Percentiles rank a stretch among this genome's conserved stretches.
These are phyloP conservation scores for Termitomyces sp. DNA, from an alignment of 768 basidiomycete species.

Conservation along the genomic window DNA sequence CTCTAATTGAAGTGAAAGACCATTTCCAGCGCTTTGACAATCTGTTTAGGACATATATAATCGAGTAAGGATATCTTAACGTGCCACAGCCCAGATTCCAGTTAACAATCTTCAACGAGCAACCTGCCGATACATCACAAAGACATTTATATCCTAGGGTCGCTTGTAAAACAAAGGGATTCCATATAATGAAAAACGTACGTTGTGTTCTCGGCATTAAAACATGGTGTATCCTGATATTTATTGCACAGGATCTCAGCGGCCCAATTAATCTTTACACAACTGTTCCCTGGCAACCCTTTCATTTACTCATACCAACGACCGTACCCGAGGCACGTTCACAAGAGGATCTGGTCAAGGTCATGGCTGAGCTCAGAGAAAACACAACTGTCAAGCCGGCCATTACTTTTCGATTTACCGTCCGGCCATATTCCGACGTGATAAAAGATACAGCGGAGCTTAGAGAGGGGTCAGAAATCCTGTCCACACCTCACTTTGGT, in stretches of 20 bases:
- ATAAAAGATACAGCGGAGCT: not conserved
- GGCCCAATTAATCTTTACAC: not conserved
- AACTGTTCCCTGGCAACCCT: not conserved
- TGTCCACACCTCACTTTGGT: not conserved
- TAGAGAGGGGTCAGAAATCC: not conserved
- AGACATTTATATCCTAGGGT: not conserved
- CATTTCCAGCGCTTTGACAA: not conserved
- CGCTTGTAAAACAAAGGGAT: not conserved
- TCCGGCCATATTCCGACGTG: not conserved
- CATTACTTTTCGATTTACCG: not conserved
- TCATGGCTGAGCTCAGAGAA: not conserved
- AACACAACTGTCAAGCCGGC: not conserved
- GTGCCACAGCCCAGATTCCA: not conserved
- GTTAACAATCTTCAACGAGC: not conserved
- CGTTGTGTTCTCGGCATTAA: not conserved
- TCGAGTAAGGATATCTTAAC: not conserved
- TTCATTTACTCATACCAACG: not conserved
- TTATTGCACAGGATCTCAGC: not conserved
- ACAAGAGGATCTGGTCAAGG: not conserved
- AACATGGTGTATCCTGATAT: not conserved
- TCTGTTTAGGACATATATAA: not conserved
- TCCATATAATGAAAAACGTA: not conserved
- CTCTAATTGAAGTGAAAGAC: no score
- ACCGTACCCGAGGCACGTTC: not conserved
- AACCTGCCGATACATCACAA: not conserved